These are phyloP conservation scores for Agaricales sp. DNA, from an alignment of 1,284 basidiomycete species.

Conservation along the genomic window DNA sequence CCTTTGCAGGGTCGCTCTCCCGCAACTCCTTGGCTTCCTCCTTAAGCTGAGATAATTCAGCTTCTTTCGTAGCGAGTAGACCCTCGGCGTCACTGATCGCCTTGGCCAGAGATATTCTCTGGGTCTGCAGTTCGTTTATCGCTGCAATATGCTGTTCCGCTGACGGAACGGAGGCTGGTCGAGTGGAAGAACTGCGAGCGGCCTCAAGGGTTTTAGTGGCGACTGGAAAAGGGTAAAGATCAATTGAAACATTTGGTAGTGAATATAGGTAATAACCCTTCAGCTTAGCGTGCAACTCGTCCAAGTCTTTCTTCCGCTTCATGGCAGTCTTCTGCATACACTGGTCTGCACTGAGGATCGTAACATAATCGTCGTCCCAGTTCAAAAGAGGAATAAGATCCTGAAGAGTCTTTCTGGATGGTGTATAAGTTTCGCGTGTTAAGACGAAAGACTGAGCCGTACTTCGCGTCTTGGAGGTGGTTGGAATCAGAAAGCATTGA, in stretches of 20 bases:
- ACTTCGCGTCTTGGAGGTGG: constrained; percentile 23
- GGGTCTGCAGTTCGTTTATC: constrained; percentile 55
- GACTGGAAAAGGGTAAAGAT: constrained; percentile 24
- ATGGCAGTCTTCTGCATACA: constrained; percentile 46
- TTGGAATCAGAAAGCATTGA: not conserved
- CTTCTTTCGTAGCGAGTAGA: constrained; percentile 52
- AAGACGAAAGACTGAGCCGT: not conserved
- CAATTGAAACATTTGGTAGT: not conserved
- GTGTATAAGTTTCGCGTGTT: constrained; percentile 1
- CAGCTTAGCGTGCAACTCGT: constrained; percentile 49
- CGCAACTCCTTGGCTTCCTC: constrained; percentile 51
- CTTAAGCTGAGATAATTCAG: constrained; percentile 53
- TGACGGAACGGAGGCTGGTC: constrained; percentile 60
- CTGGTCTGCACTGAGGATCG: constrained; percentile 61
- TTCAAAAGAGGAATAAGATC: constrained; percentile 62
- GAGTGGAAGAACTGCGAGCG: constrained; percentile 57
- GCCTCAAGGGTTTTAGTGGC: constrained; percentile 57
- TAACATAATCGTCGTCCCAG: constrained; percentile 64
- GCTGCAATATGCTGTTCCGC: constrained; percentile 46
- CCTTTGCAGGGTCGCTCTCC: constrained; percentile 56
- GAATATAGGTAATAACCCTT: constrained; percentile 32
- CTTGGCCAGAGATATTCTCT: constrained; percentile 57
- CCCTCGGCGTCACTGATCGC: constrained; percentile 65
- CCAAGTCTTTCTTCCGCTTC: constrained; percentile 49
- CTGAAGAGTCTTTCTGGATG: constrained; percentile 47